These are phyloP conservation scores for Rhizopus arrhizus DNA, from an alignment of 371 early-diverging fungal species.

Conservation along the genomic window DNA sequence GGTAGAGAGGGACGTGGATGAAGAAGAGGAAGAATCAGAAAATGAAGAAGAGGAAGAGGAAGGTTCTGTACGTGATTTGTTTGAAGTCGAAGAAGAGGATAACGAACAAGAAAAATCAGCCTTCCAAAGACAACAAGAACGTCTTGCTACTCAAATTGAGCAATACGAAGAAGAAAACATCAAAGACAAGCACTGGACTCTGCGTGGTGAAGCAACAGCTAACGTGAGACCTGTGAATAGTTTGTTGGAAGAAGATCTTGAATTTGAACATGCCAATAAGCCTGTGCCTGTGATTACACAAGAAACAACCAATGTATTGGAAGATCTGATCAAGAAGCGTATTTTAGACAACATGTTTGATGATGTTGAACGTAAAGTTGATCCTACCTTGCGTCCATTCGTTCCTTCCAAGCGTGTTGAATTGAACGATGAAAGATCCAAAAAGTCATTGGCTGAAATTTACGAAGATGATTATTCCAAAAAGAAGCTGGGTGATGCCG, in stretches of 20 bases:
- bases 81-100: conserved; percentile 53
- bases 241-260: conserved; percentile 91
- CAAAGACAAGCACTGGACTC: conserved; percentile 83
- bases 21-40: conserved; percentile 47
- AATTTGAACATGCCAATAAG: conserved; percentile 86
- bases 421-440: conserved; percentile 79
- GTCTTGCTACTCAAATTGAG: conserved; percentile 59
- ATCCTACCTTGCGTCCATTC: conserved; percentile 70
- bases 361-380: conserved; percentile 88
- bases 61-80: conserved; percentile 51
- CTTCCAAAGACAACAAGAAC: conserved; percentile 77
- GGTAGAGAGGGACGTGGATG: conserved; percentile 51
- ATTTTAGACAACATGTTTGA: conserved; percentile 84
- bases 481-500: conserved; percentile 55
- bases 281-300: conserved; percentile 95
- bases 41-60: conserved; percentile 36
- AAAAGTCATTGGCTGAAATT: conserved; percentile 86
- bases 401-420: conserved; percentile 80
- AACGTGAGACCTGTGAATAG: conserved; percentile 88
- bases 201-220: conserved; percentile 80
- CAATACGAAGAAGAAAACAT: conserved; percentile 87
- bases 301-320: conserved; percentile 84
- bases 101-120: conserved; percentile 55
- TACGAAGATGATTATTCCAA: conserved; percentile 90
- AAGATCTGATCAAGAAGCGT: conserved; percentile 91